Evolutionary conservation across 345 rosid genomes (phyloP).

Genomic region (Murraya paniculata): DNA sequence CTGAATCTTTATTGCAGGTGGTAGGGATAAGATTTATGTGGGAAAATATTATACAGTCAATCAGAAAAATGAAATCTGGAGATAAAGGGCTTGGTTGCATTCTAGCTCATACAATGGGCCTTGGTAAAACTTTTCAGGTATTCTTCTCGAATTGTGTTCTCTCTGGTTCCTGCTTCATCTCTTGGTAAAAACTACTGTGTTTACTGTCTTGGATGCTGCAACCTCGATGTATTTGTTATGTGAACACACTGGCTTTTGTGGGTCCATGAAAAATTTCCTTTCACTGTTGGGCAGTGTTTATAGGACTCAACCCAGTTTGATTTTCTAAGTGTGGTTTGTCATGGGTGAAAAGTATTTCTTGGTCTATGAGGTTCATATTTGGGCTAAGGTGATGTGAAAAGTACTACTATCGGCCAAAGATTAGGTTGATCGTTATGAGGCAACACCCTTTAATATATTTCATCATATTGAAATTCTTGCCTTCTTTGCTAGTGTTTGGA

Average conservation of each 20-base stretch:
- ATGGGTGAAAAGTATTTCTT: background rate
- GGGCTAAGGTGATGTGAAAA: background rate
- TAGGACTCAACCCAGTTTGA: background rate
- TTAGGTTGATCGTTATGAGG: constrained; percentile 7
- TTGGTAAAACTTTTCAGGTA: constrained; percentile 99
- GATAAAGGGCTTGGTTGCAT: constrained; percentile 99
- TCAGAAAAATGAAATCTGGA: constrained; percentile 77
- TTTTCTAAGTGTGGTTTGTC: background rate
- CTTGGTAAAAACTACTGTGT: background rate
- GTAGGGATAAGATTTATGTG: constrained; percentile 96
- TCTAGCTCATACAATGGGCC: constrained; percentile 99
- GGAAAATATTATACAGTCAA: constrained; percentile 96
- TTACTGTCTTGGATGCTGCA: background rate
- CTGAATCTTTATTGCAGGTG: constrained; percentile 54
- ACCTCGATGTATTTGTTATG: background rate
- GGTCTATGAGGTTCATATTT: background rate
- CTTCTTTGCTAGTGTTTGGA: background rate
- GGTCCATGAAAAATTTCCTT: background rate
- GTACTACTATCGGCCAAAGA: background rate
- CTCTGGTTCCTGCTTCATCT: background rate
- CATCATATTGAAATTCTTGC: background rate
- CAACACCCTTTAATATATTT: background rate
- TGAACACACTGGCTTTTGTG: background rate
- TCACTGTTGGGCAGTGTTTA: background rate
- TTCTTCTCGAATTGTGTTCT: constrained; percentile 10